Percentiles rank a stretch among this genome's conserved stretches.
phyloP scores from a whole-genome alignment of 352 stramenopile species.

The Phytophthora sp. region DNA sequence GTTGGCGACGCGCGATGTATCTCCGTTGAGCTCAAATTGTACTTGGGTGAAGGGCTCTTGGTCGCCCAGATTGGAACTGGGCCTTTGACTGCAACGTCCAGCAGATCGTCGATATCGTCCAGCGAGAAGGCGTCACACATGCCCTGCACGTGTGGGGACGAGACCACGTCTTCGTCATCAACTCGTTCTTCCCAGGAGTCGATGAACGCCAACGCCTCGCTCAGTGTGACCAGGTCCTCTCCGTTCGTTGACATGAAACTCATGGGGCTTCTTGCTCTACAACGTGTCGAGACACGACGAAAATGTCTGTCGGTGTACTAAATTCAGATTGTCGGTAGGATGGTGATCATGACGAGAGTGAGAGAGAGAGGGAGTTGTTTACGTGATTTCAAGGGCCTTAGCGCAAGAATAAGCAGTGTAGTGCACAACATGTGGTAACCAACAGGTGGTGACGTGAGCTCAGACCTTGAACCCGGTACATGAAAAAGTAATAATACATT shows the following conservation, averaged over 20 bases:
- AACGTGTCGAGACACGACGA: neutral
- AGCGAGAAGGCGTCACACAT: neutral
- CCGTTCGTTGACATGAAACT: neutral
- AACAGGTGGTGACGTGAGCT: neutral
- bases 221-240: slow-evolving; percentile 21
- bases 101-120: slow-evolving; percentile 18
- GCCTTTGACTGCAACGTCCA: neutral
- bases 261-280: neutral
- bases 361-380: neutral
- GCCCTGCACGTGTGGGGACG: neutral
- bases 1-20: neutral
- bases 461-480: too few relatives aligned
- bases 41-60: neutral
- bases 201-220: slow-evolving; percentile 27
- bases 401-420: neutral
- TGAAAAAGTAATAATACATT: too few relatives aligned
- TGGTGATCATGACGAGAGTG: too few relatives aligned
- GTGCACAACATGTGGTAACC: too few relatives aligned
- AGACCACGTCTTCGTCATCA: neutral
- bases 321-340: neutral
- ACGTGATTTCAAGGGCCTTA: neutral
- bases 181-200: slow-evolving; percentile 1
- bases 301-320: neutral
- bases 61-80: neutral
- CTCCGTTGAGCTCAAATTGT: neutral